Evolutionary conservation across 108 stramenopile genomes (phyloP).

Genomic region (Cyclotella kingstonii): DNA sequence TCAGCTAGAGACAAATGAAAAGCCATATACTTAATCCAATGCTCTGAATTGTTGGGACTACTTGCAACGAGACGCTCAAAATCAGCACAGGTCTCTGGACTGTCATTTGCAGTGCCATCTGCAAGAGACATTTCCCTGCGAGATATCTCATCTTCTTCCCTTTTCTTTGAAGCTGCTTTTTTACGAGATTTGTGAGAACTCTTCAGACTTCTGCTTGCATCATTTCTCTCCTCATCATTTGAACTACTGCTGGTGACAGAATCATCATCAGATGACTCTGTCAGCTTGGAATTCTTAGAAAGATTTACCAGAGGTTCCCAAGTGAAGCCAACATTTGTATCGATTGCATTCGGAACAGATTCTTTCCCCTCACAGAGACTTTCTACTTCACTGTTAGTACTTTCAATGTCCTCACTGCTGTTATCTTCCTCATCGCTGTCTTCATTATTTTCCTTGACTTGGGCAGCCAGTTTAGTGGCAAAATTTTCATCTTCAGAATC

Average conservation of each 20-base stretch:
- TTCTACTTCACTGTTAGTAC: conserved; percentile 28
- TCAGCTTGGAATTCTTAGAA: conserved; percentile 10
- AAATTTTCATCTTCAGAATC: conserved; percentile 65
- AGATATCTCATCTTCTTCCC: conserved; percentile 77
- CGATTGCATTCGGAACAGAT: conserved; percentile 45
- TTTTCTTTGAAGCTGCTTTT: conserved; percentile 67
- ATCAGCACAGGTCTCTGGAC: conserved; percentile 90
- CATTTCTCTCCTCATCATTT: conserved; percentile 53
- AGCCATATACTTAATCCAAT: conserved; percentile 97
- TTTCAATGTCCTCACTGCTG: conserved; percentile 27
- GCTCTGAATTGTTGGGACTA: conserved; percentile 85
- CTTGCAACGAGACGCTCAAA: conserved; percentile 93
- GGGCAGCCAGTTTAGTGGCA: conserved; percentile 61
- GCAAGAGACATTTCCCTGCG: conserved; percentile 79
- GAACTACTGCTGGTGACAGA: conserved; percentile 36
- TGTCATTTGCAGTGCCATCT: conserved; percentile 86
- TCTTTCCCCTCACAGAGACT: conserved; percentile 13
- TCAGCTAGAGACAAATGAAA: conserved; percentile 92
- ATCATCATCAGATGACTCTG: conserved; percentile 44
- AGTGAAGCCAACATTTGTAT: conserved; percentile 83
- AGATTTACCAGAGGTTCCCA: conserved; percentile 50
- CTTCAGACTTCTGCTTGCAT: conserved; percentile 46
- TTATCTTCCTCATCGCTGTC: conserved; percentile 7
- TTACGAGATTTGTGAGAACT: conserved; percentile 73
- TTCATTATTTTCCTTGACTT: conserved; percentile 24